Evolutionary conservation across 805 yeast genomes (phyloP).

Genomic region (Cyberlindnera americana): DNA sequence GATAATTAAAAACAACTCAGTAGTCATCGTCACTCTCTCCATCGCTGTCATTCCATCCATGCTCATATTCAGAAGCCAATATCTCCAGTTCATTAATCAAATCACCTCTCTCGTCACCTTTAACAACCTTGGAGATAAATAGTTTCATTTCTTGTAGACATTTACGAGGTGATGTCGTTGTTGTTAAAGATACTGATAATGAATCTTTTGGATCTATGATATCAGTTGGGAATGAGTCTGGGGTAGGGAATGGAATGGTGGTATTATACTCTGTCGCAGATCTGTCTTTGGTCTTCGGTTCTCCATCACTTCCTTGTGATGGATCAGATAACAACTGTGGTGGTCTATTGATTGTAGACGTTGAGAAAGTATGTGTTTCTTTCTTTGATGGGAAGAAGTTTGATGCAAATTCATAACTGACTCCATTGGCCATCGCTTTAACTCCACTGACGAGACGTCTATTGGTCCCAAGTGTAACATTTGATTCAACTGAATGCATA

Average conservation of each 20-base stretch:
- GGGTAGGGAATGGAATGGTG: constrained; percentile 18
- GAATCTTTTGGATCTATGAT: constrained; percentile 16
- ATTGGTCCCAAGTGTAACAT: constrained; percentile 38
- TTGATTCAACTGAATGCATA: constrained; percentile 35
- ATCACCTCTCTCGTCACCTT: constrained; percentile 51
- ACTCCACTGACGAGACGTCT: constrained; percentile 48
- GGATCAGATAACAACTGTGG: background rate
- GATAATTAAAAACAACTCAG: background rate
- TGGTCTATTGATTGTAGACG: constrained; percentile 26
- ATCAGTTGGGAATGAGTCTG: constrained; percentile 33
- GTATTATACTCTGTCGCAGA: too few relatives aligned
- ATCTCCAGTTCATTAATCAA: constrained; percentile 45
- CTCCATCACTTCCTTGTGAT: constrained; percentile 3
- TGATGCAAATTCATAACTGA: constrained; percentile 8
- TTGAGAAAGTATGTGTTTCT: constrained; percentile 27
- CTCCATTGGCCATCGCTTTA: constrained; percentile 14
- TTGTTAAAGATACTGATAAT: constrained; percentile 19
- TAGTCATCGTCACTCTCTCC: constrained; percentile 40
- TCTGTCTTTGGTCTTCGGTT: constrained; percentile 4
- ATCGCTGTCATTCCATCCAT: constrained; percentile 42
- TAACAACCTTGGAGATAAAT: constrained; percentile 29
- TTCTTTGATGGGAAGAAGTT: constrained; percentile 5
- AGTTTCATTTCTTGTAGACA: constrained; percentile 25
- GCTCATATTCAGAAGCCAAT: constrained; percentile 44
- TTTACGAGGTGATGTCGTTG: constrained; percentile 20